These are phyloP conservation scores for Cladosporium sp. DNA, from an alignment of 2,329 filamentous ascomycete species.

Conservation along the genomic window DNA sequence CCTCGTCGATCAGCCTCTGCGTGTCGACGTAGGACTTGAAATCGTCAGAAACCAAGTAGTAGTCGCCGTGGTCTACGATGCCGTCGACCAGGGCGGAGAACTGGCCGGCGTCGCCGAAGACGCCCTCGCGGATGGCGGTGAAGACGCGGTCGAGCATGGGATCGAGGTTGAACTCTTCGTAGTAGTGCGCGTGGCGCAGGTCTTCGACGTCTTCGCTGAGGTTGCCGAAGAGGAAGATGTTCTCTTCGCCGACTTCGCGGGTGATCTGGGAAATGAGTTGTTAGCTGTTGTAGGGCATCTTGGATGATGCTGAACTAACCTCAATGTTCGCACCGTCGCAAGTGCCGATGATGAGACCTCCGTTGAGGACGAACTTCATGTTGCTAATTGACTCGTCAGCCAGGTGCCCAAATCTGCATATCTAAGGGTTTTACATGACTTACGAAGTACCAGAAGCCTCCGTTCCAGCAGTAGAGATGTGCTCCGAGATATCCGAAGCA, in stretches of 20 bases:
- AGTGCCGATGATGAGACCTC: conserved; percentile 93
- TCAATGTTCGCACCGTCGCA: conserved; percentile 91
- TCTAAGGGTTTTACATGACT: neutral
- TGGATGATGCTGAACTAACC: conserved; percentile 33
- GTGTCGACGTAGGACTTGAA: conserved; percentile 93
- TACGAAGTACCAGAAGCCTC: conserved; percentile 74
- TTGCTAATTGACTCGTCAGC: conserved; percentile 45
- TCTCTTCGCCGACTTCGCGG: conserved; percentile 89
- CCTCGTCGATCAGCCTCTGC: conserved; percentile 82
- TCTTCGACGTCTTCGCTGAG: conserved; percentile 95
- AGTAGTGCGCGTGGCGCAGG: conserved; percentile 82
- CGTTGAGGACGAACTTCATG: conserved; percentile 99
- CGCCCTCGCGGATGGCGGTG: conserved; percentile 68
- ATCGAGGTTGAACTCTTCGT: conserved; percentile 73
- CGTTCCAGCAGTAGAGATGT: conserved; percentile 96
- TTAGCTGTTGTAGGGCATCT: neutral
- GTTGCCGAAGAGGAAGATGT: conserved; percentile 98
- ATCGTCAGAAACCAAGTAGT: conserved; percentile 95
- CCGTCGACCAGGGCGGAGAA: conserved; percentile 80
- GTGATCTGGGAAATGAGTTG: conserved; percentile 59
- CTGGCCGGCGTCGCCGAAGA: conserved; percentile 70
- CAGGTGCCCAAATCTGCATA: neutral
- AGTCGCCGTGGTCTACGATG: conserved; percentile 89
- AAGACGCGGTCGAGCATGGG: conserved; percentile 75
- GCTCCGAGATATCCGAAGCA: conserved; percentile 93